Percentiles rank a stretch among this genome's conserved stretches.
phyloP scores from a whole-genome alignment of 306 rosid species.

The Glycine tomentella region DNA sequence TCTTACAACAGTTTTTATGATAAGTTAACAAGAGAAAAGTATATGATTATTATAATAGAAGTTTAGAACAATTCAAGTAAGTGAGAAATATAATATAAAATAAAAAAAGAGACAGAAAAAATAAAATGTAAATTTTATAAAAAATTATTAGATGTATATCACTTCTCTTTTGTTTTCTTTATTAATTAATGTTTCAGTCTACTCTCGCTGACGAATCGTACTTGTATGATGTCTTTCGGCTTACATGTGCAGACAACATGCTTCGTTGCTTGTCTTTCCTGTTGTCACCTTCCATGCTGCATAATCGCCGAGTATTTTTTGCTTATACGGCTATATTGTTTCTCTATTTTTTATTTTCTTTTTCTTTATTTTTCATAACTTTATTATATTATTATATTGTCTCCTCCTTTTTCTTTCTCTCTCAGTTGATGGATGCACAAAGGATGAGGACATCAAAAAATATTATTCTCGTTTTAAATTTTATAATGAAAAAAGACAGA shows the following conservation, averaged over 20 bases:
- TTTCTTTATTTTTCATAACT: neutral
- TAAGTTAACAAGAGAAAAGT: neutral
- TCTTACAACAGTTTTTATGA: neutral
- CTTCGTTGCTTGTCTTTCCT: conserved; percentile 47
- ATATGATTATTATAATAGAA: neutral
- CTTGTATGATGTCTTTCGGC: conserved; percentile 45
- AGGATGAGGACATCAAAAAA: too few relatives aligned
- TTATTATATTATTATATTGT: neutral
- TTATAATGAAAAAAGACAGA: too few relatives aligned
- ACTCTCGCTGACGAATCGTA: neutral
- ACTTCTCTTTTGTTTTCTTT: neutral
- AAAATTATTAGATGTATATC: neutral
- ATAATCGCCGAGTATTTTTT: conserved; percentile 15
- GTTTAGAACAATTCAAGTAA: neutral
- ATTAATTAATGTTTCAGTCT: neutral
- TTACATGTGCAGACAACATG: conserved; percentile 45
- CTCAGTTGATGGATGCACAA: neutral
- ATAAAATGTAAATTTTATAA: neutral
- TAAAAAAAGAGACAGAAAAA: neutral
- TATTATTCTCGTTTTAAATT: too few relatives aligned
- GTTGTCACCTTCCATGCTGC: conserved; percentile 3
- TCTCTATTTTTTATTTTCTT: neutral
- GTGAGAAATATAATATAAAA: neutral
- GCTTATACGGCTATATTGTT: neutral
- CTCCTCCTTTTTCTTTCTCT: neutral